A percentile compares a stretch with the other conserved stretches of the same genome.
Conservation (phyloP, 2,329 filamentous ascomycete species). For the Nannizzia gypsea region DNA sequence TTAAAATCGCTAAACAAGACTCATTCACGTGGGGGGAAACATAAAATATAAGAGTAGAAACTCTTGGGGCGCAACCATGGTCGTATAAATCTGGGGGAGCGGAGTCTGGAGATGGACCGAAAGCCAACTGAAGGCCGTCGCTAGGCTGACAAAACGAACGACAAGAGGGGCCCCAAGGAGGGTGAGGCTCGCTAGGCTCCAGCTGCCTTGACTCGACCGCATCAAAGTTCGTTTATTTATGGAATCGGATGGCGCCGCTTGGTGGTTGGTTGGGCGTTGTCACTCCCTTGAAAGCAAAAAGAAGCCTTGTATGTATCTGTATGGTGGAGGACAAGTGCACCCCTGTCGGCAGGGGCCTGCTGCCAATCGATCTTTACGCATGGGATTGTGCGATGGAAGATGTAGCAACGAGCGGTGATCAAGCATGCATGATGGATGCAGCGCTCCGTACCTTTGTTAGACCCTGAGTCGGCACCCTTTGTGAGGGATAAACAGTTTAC, state of each 20-base stretch:
- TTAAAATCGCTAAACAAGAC: neutral
- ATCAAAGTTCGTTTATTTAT: slow-evolving; percentile 3
- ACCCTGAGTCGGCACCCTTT: neutral
- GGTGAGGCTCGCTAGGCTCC: neutral
- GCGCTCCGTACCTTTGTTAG: neutral
- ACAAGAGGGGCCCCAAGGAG: neutral
- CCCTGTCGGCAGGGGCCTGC: neutral
- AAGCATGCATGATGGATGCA: too few relatives aligned
- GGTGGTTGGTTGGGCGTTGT: neutral
- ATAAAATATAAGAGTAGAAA: neutral
- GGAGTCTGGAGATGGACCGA: neutral
- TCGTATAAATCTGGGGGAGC: neutral
- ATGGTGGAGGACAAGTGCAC: neutral
- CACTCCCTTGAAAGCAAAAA: neutral
- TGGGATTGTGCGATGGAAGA: neutral
- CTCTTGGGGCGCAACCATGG: neutral
- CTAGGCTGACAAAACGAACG: neutral
- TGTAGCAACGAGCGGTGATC: neutral
- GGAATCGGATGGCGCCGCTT: neutral
- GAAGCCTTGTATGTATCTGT: neutral
- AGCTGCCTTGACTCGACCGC: neutral
- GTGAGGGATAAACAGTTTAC: neutral
- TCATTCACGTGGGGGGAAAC: neutral
- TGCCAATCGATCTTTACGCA: neutral
- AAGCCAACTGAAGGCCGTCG: neutral